Percentiles rank a stretch among this genome's conserved stretches.
phyloP scores from a whole-genome alignment of 2,329 filamentous ascomycete species.

The Fonsecaea monophora region DNA sequence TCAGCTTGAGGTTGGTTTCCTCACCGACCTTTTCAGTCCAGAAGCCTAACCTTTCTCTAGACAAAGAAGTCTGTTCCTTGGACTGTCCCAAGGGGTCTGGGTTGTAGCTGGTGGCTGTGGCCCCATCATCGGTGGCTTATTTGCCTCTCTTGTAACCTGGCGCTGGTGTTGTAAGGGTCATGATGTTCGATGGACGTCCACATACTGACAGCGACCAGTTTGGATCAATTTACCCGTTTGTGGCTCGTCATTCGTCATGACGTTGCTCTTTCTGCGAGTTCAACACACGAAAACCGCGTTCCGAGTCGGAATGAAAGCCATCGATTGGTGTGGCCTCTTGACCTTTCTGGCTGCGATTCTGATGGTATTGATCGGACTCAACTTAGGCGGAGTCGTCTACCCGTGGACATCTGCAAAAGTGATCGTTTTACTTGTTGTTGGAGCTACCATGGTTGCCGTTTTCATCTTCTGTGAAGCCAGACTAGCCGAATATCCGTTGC shows the following conservation, averaged over 20 bases:
- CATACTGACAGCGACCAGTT: conserved; percentile 36
- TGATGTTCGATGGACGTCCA: too few relatives aligned
- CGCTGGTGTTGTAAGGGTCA: conserved; percentile 53
- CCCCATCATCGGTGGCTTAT: conserved; percentile 60
- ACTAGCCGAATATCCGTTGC: conserved; percentile 76
- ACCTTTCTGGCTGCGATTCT: conserved; percentile 76
- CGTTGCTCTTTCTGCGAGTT: conserved; percentile 61
- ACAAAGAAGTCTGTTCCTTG: conserved; percentile 48
- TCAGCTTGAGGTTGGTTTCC: conserved; percentile 54
- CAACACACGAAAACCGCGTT: conserved; percentile 61
- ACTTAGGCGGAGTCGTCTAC: conserved; percentile 77
- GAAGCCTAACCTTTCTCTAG: conserved; percentile 50
- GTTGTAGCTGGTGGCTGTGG: conserved; percentile 61
- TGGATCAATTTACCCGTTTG: conserved; percentile 63
- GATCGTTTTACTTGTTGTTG: conserved; percentile 78
- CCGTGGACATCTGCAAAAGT: conserved; percentile 78
- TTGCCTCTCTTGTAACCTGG: conserved; percentile 55
- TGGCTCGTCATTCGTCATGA: conserved; percentile 55
- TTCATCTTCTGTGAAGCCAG: conserved; percentile 77
- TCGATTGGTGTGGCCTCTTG: conserved; percentile 64
- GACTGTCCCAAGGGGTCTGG: conserved; percentile 61
- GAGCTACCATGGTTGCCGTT: conserved; percentile 64
- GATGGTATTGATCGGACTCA: conserved; percentile 86
- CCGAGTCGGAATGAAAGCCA: conserved; percentile 43
- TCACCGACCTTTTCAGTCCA: conserved; percentile 31